Conservation (phyloP, 495 filamentous ascomycete genomes). For the Annulohypoxylon nitens region DNA sequence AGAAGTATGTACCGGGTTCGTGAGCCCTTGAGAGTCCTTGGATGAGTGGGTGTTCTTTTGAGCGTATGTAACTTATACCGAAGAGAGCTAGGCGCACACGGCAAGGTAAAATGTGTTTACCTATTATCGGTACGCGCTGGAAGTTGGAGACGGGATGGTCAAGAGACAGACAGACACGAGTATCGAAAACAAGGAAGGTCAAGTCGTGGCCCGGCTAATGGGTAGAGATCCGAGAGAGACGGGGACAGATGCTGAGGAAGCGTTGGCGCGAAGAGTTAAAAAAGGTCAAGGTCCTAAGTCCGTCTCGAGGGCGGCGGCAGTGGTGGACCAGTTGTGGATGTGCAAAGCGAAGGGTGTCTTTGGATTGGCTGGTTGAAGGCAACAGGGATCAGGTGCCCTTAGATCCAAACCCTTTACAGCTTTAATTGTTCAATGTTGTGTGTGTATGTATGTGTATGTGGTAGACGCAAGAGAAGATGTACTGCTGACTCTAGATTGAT, state of each 20-base stretch:
- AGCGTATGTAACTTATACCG: slow-evolving; percentile 30
- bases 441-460: slow-evolving; percentile 19
- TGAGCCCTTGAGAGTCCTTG: slow-evolving; percentile 22
- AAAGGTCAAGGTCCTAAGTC: slow-evolving; percentile 18
- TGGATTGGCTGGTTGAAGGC: slow-evolving; percentile 40
- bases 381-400: slow-evolving; percentile 46
- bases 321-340: slow-evolving; percentile 44
- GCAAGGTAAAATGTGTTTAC: slow-evolving; percentile 33
- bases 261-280: slow-evolving; percentile 33
- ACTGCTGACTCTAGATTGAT: slow-evolving; percentile 35
- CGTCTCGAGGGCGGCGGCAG: slow-evolving; percentile 43
- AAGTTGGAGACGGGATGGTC: slow-evolving; percentile 13
- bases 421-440: slow-evolving; percentile 27
- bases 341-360: slow-evolving; percentile 34
- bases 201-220: slow-evolving; percentile 29
- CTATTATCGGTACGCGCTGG: slow-evolving; percentile 39
- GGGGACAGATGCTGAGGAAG: slow-evolving; percentile 19
- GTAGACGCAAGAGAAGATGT: slow-evolving; percentile 14
- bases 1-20: slow-evolving; percentile 25
- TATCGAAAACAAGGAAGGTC: slow-evolving; percentile 38
- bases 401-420: slow-evolving; percentile 39
- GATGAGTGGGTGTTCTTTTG: slow-evolving; percentile 25
- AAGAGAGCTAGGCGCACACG: slow-evolving; percentile 7
- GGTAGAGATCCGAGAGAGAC: slow-evolving; percentile 22
- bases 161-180: slow-evolving; percentile 9